These are phyloP conservation scores for Blastobotrys parvus DNA, from an alignment of 805 yeast genomes.

Conservation along the genomic window DNA sequence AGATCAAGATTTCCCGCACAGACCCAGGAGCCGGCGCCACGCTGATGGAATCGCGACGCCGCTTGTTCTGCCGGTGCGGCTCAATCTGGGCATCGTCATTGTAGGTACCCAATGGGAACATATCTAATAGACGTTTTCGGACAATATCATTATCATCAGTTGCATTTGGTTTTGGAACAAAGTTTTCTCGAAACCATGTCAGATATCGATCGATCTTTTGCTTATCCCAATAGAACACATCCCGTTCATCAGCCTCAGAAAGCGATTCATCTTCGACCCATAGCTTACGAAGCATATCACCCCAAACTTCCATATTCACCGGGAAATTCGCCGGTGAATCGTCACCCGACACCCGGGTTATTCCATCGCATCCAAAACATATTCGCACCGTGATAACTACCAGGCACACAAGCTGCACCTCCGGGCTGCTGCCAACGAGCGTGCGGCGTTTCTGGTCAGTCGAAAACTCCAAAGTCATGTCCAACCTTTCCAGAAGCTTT, in stretches of 20 bases:
- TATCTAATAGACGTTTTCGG: slow-evolving; percentile 11
- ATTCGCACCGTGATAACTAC: slow-evolving; percentile 13
- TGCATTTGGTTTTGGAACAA: not conserved
- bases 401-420: slow-evolving; percentile 6
- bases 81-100: not conserved
- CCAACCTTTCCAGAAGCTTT: slow-evolving; percentile 5
- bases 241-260: slow-evolving; percentile 26
- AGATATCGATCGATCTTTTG: slow-evolving; percentile 39
- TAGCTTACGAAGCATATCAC: slow-evolving; percentile 22
- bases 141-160: slow-evolving; percentile 1
- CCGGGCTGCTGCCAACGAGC: slow-evolving; percentile 7
- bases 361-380: slow-evolving; percentile 21
- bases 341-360: slow-evolving; percentile 4
- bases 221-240: slow-evolving; percentile 42
- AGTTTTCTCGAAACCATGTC: slow-evolving; percentile 38
- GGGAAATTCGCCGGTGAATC: slow-evolving; percentile 12
- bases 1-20: slow-evolving; percentile 9
- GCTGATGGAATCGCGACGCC: slow-evolving; percentile 1
- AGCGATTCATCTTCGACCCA: slow-evolving; percentile 20
- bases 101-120: slow-evolving; percentile 19
- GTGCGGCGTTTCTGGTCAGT: not conserved
- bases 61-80: not conserved
- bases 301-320: slow-evolving; percentile 28
- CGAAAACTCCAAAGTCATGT: slow-evolving; percentile 1
- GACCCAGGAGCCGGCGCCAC: slow-evolving; percentile 4